phyloP scores from a whole-genome alignment of 352 stramenopile species.

The Globisporangium polare region DNA sequence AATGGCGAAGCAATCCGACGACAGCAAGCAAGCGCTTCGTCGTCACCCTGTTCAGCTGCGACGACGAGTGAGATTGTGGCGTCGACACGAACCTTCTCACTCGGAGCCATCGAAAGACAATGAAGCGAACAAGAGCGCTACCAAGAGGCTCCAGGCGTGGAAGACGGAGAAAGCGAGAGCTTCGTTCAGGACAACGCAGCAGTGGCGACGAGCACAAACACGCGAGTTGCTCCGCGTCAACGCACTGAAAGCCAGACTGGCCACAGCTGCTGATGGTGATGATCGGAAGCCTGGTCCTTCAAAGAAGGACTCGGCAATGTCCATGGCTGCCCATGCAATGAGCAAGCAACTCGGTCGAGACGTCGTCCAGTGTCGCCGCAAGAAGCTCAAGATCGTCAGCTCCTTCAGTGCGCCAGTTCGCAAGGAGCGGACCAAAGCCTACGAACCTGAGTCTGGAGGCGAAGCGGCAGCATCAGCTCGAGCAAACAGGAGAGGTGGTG shows the following conservation, averaged over 20 bases:
- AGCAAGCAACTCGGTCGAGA: conserved; percentile 22
- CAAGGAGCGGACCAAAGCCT: not conserved
- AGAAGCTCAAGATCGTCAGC: conserved; percentile 10
- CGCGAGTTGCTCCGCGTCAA: conserved; percentile 4
- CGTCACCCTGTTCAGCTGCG: not conserved
- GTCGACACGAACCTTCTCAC: not conserved
- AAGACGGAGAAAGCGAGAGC: not conserved
- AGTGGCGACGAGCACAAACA: conserved; percentile 17
- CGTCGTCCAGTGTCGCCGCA: conserved; percentile 12
- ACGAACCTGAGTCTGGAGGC: not conserved
- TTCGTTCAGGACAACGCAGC: conserved; percentile 9
- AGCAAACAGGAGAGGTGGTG: not conserved
- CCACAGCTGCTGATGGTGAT: not conserved
- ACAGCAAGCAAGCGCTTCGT: not conserved
- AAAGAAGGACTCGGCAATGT: not conserved
- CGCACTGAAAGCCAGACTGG: not conserved
- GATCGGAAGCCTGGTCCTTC: not conserved
- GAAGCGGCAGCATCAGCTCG: not conserved
- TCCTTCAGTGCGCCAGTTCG: conserved; percentile 3
- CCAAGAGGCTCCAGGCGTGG: not conserved
- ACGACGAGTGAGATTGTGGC: conserved; percentile 4
- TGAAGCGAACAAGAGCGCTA: not conserved
- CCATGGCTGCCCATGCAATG: conserved; percentile 16
- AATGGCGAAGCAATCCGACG: conserved; percentile 15
- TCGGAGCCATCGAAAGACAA: not conserved